These are phyloP conservation scores for Trifolium fragiferum DNA, from an alignment of 306 rosid species.

Conservation along the genomic window DNA sequence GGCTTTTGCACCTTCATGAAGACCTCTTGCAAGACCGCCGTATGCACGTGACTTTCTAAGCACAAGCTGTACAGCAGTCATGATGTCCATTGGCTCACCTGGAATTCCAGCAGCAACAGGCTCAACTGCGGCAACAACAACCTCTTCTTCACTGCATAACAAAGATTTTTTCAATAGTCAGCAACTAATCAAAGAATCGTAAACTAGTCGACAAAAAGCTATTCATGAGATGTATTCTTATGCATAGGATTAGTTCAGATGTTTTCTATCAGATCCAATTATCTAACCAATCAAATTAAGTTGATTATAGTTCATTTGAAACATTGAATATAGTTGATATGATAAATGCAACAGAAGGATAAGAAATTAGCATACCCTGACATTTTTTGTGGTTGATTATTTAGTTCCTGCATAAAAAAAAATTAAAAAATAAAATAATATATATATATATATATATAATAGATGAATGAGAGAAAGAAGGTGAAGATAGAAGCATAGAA, in stretches of 20 bases:
- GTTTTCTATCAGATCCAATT: constrained; percentile 3
- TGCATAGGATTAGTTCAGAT: background rate
- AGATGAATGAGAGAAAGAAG: background rate
- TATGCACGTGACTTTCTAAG: constrained; percentile 16
- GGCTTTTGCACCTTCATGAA: constrained; percentile 20
- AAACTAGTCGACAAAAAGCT: background rate
- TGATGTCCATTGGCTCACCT: constrained; percentile 31
- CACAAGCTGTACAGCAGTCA: constrained; percentile 21
- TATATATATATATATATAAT: too few relatives aligned
- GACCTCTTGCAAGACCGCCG: constrained; percentile 28
- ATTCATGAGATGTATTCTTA: background rate
- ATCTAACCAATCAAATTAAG: background rate
- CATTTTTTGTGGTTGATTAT: background rate
- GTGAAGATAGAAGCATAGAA: background rate
- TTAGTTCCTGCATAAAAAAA: constrained; percentile 7
- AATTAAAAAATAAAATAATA: too few relatives aligned
- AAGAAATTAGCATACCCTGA: constrained; percentile 12
- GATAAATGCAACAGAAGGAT: background rate
- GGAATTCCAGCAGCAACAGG: background rate
- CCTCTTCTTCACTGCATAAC: constrained; percentile 22
- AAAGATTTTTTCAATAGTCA: background rate
- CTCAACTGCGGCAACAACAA: constrained; percentile 8
- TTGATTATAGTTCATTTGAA: background rate
- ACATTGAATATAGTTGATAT: too few relatives aligned
- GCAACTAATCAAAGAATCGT: background rate